Evolutionary conservation across 352 stramenopile genomes (phyloP), one percentile per base, ranked within the genome.

Genomic region (Phytophthora boehmeriae): DNA sequence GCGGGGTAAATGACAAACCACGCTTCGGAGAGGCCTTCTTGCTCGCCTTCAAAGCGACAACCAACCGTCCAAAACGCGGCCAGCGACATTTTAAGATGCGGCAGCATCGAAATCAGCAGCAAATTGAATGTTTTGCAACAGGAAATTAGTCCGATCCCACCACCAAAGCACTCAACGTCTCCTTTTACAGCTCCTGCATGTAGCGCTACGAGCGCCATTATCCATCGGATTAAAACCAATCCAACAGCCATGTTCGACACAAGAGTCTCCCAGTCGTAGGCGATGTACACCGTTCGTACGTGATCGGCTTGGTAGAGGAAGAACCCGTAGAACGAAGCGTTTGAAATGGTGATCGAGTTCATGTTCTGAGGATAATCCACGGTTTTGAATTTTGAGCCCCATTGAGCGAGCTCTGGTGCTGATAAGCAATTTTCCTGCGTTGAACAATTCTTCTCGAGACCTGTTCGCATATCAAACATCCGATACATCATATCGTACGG

Each of bases 21-120:
- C 4, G 66, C 41, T 16, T 74, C 53, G 1, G 60, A 68, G 9
- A 84, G 51, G 0, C 39, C 59, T 13, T 22, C 17, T 28, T 81
- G 71, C 16, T 81, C 54, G 1, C 75, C 75, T 63, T 84, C 62
- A 39, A 79, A 84, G 8, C 47, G 23, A 43, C 68, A 79, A 4
- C 75, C 68, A 16, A 63, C 42, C 3, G 59, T 74, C 47, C 56
- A 78, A 34, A 79, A 79, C 1, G 53, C 66, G 0, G 68, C 49
- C 20, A 77, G 53, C 0, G 64, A 58, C n/a, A 52, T 58, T 39
- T 77, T 80, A 11, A 84, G 44, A 0, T 71, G 63, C 5, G 71
- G 64, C 0, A 80, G 38, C 35, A 80, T 57, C 11, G 70, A 54
- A 3, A 84, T 43, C 2, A 71, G 42, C 8, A 80, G 48, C 16